phyloP scores from a whole-genome alignment of 441 rosid species.

The Syzygium syzygioides region DNA sequence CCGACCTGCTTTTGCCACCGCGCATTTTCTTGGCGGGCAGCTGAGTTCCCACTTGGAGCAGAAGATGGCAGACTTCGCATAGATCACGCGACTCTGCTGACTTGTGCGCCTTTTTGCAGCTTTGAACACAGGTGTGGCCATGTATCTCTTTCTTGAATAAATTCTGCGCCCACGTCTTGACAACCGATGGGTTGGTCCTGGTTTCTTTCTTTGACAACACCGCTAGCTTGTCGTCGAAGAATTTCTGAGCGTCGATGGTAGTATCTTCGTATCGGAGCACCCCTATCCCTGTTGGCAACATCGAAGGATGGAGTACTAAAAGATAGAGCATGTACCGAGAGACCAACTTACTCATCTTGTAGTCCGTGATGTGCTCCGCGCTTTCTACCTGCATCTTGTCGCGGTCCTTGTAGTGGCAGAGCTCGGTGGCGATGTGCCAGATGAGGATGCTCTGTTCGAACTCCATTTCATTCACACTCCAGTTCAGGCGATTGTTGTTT shows the following conservation, averaged over 20 bases:
- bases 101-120: not conserved
- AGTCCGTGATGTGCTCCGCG: not conserved
- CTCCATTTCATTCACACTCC: not conserved
- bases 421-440: constrained; percentile 7
- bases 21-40: rapidly evolving
- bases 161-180: rapidly evolving
- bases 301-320: not conserved
- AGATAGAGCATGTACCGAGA: constrained; percentile 1
- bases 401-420: not conserved
- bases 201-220: not conserved
- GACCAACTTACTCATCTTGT: not conserved
- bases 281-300: not conserved
- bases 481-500: rapidly evolving
- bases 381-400: rapidly evolving
- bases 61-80: not conserved
- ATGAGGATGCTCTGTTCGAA: constrained; percentile 1
- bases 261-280: not conserved
- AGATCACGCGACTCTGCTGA: rapidly evolving
- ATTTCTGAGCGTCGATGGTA: rapidly evolving
- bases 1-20: not conserved
- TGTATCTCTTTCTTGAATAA: not conserved
- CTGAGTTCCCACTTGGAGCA: not conserved
- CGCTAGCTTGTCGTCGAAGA: not conserved
- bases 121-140: rapidly evolving
- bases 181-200: not conserved